These are phyloP conservation scores for Acanthamoeba culbertsoni DNA, from an alignment of 208 protist genomes.

Conservation along the genomic window DNA sequence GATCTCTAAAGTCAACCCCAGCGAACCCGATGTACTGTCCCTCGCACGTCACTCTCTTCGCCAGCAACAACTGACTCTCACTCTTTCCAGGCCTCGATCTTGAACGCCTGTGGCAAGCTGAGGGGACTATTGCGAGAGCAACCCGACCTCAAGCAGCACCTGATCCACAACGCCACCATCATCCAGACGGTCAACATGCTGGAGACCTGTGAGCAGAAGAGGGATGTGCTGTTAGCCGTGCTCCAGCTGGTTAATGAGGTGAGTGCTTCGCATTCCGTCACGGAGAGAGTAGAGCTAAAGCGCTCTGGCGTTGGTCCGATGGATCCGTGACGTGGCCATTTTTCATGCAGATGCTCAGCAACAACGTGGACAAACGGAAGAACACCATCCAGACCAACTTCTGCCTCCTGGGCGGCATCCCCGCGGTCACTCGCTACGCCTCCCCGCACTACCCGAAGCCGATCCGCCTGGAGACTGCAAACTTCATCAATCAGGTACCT, in stretches of 20 bases:
- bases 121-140: neutral
- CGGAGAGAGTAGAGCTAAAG: neutral
- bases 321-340: too few species aligned
- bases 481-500: constrained; percentile 79
- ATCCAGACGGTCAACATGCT: constrained; percentile 52
- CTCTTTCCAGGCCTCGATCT: neutral
- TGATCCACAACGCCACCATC: constrained; percentile 71
- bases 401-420: constrained; percentile 82
- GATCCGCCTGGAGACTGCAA: constrained; percentile 75
- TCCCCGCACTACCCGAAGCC: constrained; percentile 49
- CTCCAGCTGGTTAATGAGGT: constrained; percentile 57
- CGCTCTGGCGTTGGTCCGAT: too few species aligned
- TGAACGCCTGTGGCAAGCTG: constrained; percentile 62
- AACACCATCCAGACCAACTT: constrained; percentile 81
- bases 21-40: neutral
- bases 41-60: too few species aligned
- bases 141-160: constrained; percentile 64
- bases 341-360: constrained; percentile 58
- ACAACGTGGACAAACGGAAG: constrained; percentile 73
- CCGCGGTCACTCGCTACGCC: constrained; percentile 79
- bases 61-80: too few species aligned
- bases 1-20: constrained; percentile 28
- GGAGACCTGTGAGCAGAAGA: constrained; percentile 3
- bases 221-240: constrained; percentile 18
- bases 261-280: neutral